Evolutionary conservation across 148 eudicot species (phyloP).

Genomic region (Linanthus parryae): DNA sequence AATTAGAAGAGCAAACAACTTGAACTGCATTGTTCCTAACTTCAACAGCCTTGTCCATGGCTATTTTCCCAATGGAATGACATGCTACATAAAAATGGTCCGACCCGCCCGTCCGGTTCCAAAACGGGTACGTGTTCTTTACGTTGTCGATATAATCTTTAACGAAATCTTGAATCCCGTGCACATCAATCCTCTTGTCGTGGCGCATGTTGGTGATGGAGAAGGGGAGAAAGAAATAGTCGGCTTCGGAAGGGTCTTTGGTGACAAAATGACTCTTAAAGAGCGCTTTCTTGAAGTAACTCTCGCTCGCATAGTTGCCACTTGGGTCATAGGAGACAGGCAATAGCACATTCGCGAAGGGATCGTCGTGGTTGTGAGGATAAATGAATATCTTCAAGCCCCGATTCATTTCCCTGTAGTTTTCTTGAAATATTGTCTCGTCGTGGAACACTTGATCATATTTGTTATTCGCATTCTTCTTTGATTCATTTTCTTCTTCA

Average conservation of each 20-base stretch:
- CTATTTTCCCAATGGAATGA: constrained; percentile 74
- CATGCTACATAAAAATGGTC: constrained; percentile 92
- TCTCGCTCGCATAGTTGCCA: constrained; percentile 91
- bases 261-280: constrained; percentile 66
- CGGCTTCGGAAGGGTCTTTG: constrained; percentile 53
- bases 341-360: constrained; percentile 63
- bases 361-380: constrained; percentile 44
- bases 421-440: constrained; percentile 36
- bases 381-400: constrained; percentile 67
- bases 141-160: constrained; percentile 36
- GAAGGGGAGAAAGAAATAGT: constrained; percentile 78
- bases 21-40: constrained; percentile 75
- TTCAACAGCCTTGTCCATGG: constrained; percentile 57
- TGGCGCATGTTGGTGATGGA: constrained; percentile 64
- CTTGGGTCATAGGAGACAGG: constrained; percentile 40
- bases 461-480: not conserved
- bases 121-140: constrained; percentile 46
- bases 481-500: constrained; percentile 2
- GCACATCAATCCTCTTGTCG: constrained; percentile 58
- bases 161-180: constrained; percentile 48
- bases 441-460: constrained; percentile 58
- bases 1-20: constrained; percentile 82
- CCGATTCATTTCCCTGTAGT: constrained; percentile 61
- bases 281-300: constrained; percentile 66
- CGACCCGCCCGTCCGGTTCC: constrained; percentile 78